Base-by-base conservation (phyloP, 2,329 filamentous ascomycete genomes). In the Xylaria sp. region DNA sequence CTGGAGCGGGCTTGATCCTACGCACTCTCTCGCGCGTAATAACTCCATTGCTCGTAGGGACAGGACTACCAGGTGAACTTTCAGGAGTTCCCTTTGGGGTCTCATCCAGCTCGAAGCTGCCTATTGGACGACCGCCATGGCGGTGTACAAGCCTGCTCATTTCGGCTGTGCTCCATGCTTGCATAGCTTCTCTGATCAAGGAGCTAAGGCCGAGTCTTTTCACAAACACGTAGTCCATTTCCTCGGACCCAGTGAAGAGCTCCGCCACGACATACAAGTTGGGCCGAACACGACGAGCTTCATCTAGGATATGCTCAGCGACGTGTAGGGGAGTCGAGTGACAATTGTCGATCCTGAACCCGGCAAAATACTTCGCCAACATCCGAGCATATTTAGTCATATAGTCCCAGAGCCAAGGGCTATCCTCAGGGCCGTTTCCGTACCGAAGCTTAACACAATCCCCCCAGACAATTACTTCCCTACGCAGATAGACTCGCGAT, bases 401-500 rank as follows among this genome's bases (percentile, higher is more conserved):
- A 79, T 93, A 93, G 9, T 97, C 90, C 96, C 96, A 99, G 9
- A 99, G 84, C 84, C 90, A 99, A 0, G 96, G 95, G 75, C 91
- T 98, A 78, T 98, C 96, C 62, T 94, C 82, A 0, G 91, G 92
- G 0, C 89, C 86, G 29, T 84, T 86, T 40, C 96, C 96, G 77
- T 98, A 99, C 21, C 96, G 91, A 62, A 99, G 86, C 84, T 99
- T 99, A 71, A 98, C 96, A 78, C 97, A 99, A 78, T 99, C 96
- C 16, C 95, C 94, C 96, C 96, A 99, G 35, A 98, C 92, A 73
- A 99, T 98, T 69, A 99, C 93, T 80, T 99, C 94, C 73, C 96
- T 89, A 61, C 93, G 89, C n/a, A 99, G 87, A 77, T 99, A 99
- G n/a, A 95, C 94, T 65, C 91, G 90, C 9, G 95, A 97, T 55